These are phyloP conservation scores for Russula emetica DNA, from an alignment of 768 basidiomycete genomes.

Conservation along the genomic window DNA sequence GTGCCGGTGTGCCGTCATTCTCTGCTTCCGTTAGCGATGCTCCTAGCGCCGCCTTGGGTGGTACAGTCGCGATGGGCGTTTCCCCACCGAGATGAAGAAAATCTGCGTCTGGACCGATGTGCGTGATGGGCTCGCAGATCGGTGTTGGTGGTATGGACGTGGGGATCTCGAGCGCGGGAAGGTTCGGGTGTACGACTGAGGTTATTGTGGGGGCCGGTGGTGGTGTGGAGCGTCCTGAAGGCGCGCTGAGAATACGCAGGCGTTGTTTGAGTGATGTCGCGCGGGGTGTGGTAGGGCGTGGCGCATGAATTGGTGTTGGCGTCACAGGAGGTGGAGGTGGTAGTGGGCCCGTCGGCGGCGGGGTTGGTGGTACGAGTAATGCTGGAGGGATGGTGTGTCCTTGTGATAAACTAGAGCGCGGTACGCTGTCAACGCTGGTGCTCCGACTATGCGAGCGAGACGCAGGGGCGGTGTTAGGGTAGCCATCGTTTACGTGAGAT, in stretches of 20 bases:
- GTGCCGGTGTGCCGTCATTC: background rate
- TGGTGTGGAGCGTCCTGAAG: conserved; percentile 29
- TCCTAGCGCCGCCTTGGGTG: background rate
- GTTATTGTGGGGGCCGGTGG: conserved; percentile 33
- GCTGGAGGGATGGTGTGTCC: conserved; percentile 44
- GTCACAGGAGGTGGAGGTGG: conserved; percentile 33
- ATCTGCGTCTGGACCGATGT: conserved; percentile 50
- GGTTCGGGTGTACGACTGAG: conserved; percentile 20
- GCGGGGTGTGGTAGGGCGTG: conserved; percentile 24
- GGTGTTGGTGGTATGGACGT: conserved; percentile 41
- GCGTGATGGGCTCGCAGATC: conserved; percentile 62
- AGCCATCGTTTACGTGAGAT: conserved; percentile 30
- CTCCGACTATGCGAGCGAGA: conserved; percentile 32
- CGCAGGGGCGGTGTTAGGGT: conserved; percentile 42
- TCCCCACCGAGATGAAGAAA: conserved; percentile 47
- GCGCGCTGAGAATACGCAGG: conserved; percentile 60
- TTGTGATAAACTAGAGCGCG: conserved; percentile 40
- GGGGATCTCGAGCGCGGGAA: conserved; percentile 30
- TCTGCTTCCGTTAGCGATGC: background rate
- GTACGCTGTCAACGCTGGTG: conserved; percentile 28
- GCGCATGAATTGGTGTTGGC: conserved; percentile 27
- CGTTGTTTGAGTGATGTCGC: conserved; percentile 48
- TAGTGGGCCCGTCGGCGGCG: conserved; percentile 45
- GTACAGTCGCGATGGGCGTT: conserved; percentile 11
- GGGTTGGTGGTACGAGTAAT: conserved; percentile 36